Evolutionary conservation across 306 rosid species (phyloP), one percentile per base, ranked within the genome.

Genomic region (Canavalia gladiata): DNA sequence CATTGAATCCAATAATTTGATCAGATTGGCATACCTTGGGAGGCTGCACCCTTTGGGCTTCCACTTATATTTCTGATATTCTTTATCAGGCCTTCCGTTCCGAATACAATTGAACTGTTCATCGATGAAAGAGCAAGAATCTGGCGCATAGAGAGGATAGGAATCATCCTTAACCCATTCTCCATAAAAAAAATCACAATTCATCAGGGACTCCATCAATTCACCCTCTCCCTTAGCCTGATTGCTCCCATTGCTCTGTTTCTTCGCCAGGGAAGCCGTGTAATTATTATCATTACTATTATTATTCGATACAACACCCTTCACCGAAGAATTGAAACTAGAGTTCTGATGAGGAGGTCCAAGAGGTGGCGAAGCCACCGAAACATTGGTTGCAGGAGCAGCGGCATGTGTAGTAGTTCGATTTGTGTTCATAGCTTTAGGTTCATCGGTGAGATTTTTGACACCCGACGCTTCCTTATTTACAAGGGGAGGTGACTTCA

Each of bases 21-120:
- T 57, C 0, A 31, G 57, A 62, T 50, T 58, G 3, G 11, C 79
- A 58, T 83, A 94, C 98, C 99, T 93, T 28, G 99, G 99, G 9
- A 95, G 88, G 76, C 7, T 75, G 84, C 99, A 95, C 6, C 82
- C 93, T 81, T 87, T 89, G 10, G 99, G 99, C 82, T 90, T 92
- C 99, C 99, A 95, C 83, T 88, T 93, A 81, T 85, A 86, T 41
- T 90, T 91, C 83, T 82, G 97, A 81, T 81, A 87, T 8, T 83
- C 85, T 55, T 84, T 86, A 81, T 95, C 99, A 34, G 97, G 97
- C 74, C 99, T 89, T 39, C 98, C 97, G 71, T 95, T 95, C 59
- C 68, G 25, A 78, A 89, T 77, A 79, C 99, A 95, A 60, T 89
- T 75, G 90, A 95, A 95, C 75, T 95, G 99, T 79, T 91, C 94